Base-by-base conservation (phyloP, 495 filamentous ascomycete genomes). In the Penicillium macrosclerotiorum region DNA sequence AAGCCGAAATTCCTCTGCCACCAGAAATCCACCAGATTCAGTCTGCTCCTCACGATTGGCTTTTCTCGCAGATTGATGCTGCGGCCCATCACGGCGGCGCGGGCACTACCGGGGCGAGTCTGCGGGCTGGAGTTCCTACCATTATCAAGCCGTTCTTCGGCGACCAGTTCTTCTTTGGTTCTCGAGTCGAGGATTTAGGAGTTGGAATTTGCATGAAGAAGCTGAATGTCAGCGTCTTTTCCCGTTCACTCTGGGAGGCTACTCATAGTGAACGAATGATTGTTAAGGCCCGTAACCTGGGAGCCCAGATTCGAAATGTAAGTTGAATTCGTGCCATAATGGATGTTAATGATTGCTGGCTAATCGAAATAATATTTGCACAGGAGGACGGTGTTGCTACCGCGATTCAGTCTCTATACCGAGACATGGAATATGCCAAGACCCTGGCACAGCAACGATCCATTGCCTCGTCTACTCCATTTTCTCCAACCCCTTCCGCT, bases 141-240 rank as follows among this genome's bases (percentile, higher is more conserved):
- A 90, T 98, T 47, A 83, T 97, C 58, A 91, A 94, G 48, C 93
- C 93, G 0, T 97, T 96, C 68, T 98, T 98, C 62, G 93, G 93
- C 4, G 93, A 98, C 52, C 93, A 98, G 57, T 95, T 88, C 74
- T 98, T 98, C 73, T 97, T 92, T 58, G 93, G 89, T 2, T 79
- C 75, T 11, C 81, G 93, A 0, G 82, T 97, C 4, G 90, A 96
- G 63, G 90, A 96, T 57, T 67, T 98, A 4, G 91, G 93, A 3
- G 92, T 97, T 8, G 93, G 93, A 3, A 84, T 95, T 37, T 90
- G 81, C 57, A 75, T 98, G 63, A 90, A 86, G 69, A 94, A 88
- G 67, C 76, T 95, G 59, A 96, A 95, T 20, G 82, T 86, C 32
- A 84, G 75, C 43, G 75, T 85, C 25, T 92, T 98, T 51, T 83